Conservation (phyloP, 495 filamentous ascomycete genomes). For the Aspergillus asperescens region DNA sequence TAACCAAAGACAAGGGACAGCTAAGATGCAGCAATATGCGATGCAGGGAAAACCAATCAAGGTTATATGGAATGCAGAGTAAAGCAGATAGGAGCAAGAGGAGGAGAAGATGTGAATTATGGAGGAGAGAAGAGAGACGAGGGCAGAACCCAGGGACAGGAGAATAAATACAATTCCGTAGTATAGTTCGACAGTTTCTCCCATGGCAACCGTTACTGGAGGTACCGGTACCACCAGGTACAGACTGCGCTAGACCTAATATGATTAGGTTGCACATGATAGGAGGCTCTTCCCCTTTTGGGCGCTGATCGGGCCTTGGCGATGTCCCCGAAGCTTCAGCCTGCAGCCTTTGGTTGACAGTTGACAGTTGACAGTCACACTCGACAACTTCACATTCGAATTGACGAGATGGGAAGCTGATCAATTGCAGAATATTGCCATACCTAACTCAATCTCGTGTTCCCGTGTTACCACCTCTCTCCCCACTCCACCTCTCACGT, state of each 20-base stretch:
- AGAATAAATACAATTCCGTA: constrained; percentile 47
- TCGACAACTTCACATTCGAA: background rate
- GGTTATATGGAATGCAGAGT: constrained; percentile 27
- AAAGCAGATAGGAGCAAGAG: constrained; percentile 24
- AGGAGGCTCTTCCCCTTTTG: constrained; percentile 21
- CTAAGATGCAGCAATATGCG: constrained; percentile 18
- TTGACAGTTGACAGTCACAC: no score
- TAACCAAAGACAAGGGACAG: constrained; percentile 18
- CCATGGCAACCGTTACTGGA: constrained; percentile 42
- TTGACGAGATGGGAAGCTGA: background rate
- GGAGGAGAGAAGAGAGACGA: constrained; percentile 17
- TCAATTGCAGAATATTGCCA: background rate
- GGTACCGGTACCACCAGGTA: constrained; percentile 20
- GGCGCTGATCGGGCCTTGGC: constrained; percentile 21
- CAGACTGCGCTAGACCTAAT: constrained; percentile 19
- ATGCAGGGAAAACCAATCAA: constrained; percentile 18
- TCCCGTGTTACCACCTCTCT: background rate
- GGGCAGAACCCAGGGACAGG: constrained; percentile 2
- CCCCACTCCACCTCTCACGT: background rate
- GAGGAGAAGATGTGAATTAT: constrained; percentile 19
- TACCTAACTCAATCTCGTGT: background rate
- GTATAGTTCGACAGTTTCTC: constrained; percentile 24
- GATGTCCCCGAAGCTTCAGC: constrained; percentile 1
- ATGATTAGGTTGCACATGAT: constrained; percentile 24
- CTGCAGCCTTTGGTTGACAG: no score